Evolutionary conservation across 208 protist species (phyloP), one percentile per base, ranked within the genome.

Genomic region (Phytomonas sp.): DNA sequence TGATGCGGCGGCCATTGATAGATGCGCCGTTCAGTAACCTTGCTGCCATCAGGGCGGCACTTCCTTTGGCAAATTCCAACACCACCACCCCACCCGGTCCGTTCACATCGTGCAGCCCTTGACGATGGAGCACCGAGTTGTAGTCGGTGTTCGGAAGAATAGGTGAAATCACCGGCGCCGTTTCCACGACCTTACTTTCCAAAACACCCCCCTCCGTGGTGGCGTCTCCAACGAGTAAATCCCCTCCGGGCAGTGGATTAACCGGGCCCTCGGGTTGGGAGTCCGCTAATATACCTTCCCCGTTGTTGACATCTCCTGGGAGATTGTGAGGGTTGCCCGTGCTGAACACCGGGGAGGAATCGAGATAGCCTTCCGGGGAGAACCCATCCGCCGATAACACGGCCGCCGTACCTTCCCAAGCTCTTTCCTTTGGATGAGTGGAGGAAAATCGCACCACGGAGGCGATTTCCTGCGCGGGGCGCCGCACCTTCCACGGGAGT

Each of bases 31-130:
- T 81, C 26, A 94, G 62, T 62, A 77, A 62, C 59, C 74, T 66
- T 66, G 80, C 77, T 31, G 84, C 78, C 13, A 67, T 67, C 53
- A 72, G 32, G 60, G 84, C 83, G 36, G 72, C 75, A 60, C 67
- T 75, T 1, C 61, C 53, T 37, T 77, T 67, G 0, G 77, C 51
- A 32, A 88, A 83, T 23, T 85, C 85, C 11, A 94, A 60, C 31
- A 92, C 71, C 62, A 94, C 77, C 69, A 92, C 77, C 0, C 88
- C 88, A 32, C 88, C 88, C 3, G 80, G 71, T 13, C 84, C 84
- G 37, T 74, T 71, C 20, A 81, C 76, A 65, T 93, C 82, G 72
- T 85, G 76, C 67, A 89, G 65, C 7, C 82, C 83, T 31, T 65
- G 73, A 8, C 78, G 62, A 32, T 75, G 73, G 40, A 75, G 63